Conservation (phyloP, 108 stramenopile genomes). For the Skeletonema costatum region DNA sequence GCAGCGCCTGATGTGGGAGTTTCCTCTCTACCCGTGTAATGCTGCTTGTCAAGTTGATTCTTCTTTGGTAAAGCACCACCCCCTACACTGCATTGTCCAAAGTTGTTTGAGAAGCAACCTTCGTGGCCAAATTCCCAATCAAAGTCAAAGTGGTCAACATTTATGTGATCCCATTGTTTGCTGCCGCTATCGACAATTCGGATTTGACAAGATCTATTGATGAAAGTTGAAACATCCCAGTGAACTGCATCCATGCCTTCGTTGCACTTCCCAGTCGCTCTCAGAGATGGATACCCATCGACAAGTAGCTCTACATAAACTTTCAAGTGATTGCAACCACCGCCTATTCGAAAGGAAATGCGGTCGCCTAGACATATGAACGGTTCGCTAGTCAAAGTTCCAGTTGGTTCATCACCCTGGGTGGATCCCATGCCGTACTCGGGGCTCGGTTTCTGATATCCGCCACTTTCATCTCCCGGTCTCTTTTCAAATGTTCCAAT, state of each 20-base stretch:
- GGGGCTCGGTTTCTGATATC: constrained; percentile 46
- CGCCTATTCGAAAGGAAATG: constrained; percentile 77
- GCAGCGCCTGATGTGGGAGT: constrained; percentile 70
- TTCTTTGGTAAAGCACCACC: constrained; percentile 27
- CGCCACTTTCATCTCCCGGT: constrained; percentile 39
- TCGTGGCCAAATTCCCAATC: constrained; percentile 48
- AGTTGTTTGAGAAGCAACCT: constrained; percentile 33
- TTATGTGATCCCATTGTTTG: constrained; percentile 63
- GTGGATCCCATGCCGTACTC: constrained; percentile 39
- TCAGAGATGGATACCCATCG: constrained; percentile 67
- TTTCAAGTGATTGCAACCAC: constrained; percentile 72
- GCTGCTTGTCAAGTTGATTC: constrained; percentile 19
- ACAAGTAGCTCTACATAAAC: constrained; percentile 82
- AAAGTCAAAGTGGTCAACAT: constrained; percentile 59
- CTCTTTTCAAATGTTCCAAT: constrained; percentile 77
- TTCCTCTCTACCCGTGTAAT: constrained; percentile 39
- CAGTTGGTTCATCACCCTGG: constrained; percentile 73
- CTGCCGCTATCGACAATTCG: constrained; percentile 59
- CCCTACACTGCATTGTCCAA: constrained; percentile 24
- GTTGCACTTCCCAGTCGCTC: constrained; percentile 71
- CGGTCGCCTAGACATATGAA: constrained; percentile 58
- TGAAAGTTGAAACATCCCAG: constrained; percentile 63
- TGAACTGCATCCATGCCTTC: constrained; percentile 60
- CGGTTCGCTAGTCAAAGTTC: constrained; percentile 70
- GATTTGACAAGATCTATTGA: constrained; percentile 59